Evolutionary conservation across 176 grass and related monocot genomes (phyloP), one percentile per base, ranked within the genome.

Genomic region (Oryza nivara): DNA sequence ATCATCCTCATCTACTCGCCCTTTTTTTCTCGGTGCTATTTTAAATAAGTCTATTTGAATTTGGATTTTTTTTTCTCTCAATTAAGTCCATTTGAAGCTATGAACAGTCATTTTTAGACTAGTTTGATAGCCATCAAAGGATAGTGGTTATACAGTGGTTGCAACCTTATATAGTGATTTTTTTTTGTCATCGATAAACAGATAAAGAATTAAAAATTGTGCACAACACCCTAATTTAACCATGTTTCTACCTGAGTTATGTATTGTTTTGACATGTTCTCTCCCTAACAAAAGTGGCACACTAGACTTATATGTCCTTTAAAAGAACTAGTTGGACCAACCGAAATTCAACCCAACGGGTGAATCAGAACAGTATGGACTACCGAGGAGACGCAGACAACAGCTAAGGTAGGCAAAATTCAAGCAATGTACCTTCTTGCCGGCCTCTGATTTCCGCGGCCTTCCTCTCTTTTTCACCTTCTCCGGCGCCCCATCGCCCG

Each of bases 401-500:
- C 26, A 84, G 74, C 63, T 28, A 15, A 65, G 43, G 63, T 22
- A 56, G 28, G 6, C 32, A 36, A 5, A 60, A 83, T 83, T 64
- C 16, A 9, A 38, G 23, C 0, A 89, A 89, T 64, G 65, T 72
- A 92, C 89, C 87, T 92, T 86, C 74, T 34, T 84, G 25, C 32
- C 38, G 11, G 38, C 3, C 28, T 65, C 81, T 32, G 88, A 26
- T 61, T 81, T 92, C 34, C 88, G 75, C 23, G 46, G 48, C 34
- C 68, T 79, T 51, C 72, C 44, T 28, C 67, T 87, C 81, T 63
- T 83, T 65, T 65, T 81, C 4, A 19, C 68, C 47, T 87, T 89
- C 80, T 63, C 81, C 34, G 44, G 77, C 10, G 11, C 36, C 63
- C 23, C 89, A 48, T 66, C 73, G 12, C 34, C 86, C 6, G 32